Base-by-base conservation (phyloP, 352 stramenopile species). In the Phytophthora chlamydospora region DNA sequence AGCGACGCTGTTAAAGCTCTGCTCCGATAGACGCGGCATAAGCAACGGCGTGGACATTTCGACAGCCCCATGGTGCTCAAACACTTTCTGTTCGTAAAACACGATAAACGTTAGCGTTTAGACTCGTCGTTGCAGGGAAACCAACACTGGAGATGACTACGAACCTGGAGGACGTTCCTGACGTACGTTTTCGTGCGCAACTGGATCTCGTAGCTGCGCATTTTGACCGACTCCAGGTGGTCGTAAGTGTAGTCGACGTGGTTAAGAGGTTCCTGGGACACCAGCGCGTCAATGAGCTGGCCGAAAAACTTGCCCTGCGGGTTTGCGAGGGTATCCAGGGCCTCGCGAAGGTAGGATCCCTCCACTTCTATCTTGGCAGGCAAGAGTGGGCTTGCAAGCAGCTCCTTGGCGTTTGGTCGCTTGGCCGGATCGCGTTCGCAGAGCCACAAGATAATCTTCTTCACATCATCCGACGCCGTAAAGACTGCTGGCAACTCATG, bases 201-300 rank as follows among this genome's bases (percentile, higher is more conserved):
- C 43, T 94, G 83, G 29, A 69, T 55, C 46, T 88, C 74, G 33
- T 91, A 91, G 21, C 46, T 77, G 41, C 78, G 72, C 76, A 90
- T 84, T 61, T 94, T 94, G 45, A 92, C 70, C 1, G 83, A 89
- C 48, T 96, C 83, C 24, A 93, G 21, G 39, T 92, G 80, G 39
- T 96, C 87, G 50, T 93, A 96, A 29, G 87, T 96, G 63, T 95
- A 95, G 58, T 96, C 83, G 36, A 93, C 79, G 45, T 96, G 87
- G 34, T 71, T 88, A 27, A 89, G 77, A 6, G 83, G 85, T 38
- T 91, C 79, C 36, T 94, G 85, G 0, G 78, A 75, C 24, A 96
- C 61, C 33, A 96, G 62, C 13, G 82, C 83, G 29, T 95, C 83
- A 48, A 96, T 90, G 31, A 96, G 71, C 53, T 96, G 87, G 0